These are phyloP conservation scores for Penicillium sp. DNA, from an alignment of 2,329 filamentous ascomycete species.

Conservation along the genomic window DNA sequence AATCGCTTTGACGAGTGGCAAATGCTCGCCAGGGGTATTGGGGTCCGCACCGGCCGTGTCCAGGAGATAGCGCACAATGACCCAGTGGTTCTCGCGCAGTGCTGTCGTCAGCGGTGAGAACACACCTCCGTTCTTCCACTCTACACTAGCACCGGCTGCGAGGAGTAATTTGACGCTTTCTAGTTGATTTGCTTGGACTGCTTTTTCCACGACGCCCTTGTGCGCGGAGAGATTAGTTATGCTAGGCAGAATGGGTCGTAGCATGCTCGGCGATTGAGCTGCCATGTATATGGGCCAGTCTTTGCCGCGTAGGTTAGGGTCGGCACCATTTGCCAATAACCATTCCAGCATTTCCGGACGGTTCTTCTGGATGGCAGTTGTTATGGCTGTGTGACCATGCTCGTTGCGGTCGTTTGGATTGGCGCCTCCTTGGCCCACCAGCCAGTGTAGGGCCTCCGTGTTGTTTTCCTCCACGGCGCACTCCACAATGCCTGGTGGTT, in stretches of 20 bases:
- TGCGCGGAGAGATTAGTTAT: constrained; percentile 39
- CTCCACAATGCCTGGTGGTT: constrained; percentile 65
- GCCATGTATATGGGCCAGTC: constrained; percentile 72
- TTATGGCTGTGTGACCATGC: constrained; percentile 61
- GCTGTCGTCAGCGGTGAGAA: constrained; percentile 68
- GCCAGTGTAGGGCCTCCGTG: constrained; percentile 58
- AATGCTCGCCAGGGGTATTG: constrained; percentile 67
- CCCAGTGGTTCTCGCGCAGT: constrained; percentile 61
- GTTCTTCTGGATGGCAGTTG: constrained; percentile 63
- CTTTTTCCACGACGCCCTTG: constrained; percentile 66
- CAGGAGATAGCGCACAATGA: constrained; percentile 62
- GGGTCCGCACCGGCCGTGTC: constrained; percentile 62
- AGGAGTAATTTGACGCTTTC: constrained; percentile 66
- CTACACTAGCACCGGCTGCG: constrained; percentile 63
- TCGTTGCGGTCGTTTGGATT: constrained; percentile 59
- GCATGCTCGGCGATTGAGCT: constrained; percentile 59
- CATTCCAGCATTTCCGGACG: constrained; percentile 59
- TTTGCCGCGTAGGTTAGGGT: constrained; percentile 62
- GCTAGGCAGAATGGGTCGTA: constrained; percentile 57
- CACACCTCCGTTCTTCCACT: constrained; percentile 70
- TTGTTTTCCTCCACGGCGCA: constrained; percentile 63
- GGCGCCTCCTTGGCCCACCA: constrained; percentile 57
- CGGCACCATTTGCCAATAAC: constrained; percentile 58
- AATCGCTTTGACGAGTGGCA: constrained; percentile 68
- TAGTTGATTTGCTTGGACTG: constrained; percentile 64